Evolutionary conservation across 306 rosid species (phyloP), one percentile per base, ranked within the genome.

Genomic region (Fragaria nilgerrensis): DNA sequence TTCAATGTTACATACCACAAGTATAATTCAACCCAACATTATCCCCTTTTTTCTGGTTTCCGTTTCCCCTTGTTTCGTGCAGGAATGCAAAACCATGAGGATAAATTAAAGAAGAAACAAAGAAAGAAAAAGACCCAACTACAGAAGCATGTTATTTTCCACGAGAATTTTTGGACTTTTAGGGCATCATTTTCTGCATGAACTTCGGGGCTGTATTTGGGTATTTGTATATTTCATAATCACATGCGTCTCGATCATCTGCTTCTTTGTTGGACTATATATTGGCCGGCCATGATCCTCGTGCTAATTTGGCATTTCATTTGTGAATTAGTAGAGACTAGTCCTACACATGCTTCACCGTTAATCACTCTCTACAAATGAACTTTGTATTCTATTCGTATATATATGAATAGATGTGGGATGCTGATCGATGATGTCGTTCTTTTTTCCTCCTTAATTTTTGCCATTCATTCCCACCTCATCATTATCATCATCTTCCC

Each of bases 291-390:
- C 36, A 45, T 44, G 55, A 66, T 59, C 65, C 34, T 59, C 65
- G 65, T 59, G 65, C 32, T 23, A 25, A 61, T 23, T 25, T 59
- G 65, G 64, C 16, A 56, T 56, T 56, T 58, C 15, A 56, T 22
- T 22, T 16, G 11, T 41, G 34, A 69, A 14, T 22, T 53, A 9
- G 10, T 27, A 5, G 27, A 71, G 44, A 32, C 3, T 39, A 39
- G 8, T 39, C 44, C 41, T 4, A 49, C 75, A 53, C 76, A 73
- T 73, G 77, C 22, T 39, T 20, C 25, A 22, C 76, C 68, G 68
- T 39, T 39, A 56, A 73, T 73, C 23, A 53, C 76, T 72, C 64
- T 34, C 9, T 39, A 12, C 14, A 3, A 32, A 32, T 32, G 34
- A 22, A 7, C 23, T 1, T 53, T 22, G 2, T 73, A 36, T 37